phyloP scores from a whole-genome alignment of 108 stramenopile species.

The Bacterosira constricta region DNA sequence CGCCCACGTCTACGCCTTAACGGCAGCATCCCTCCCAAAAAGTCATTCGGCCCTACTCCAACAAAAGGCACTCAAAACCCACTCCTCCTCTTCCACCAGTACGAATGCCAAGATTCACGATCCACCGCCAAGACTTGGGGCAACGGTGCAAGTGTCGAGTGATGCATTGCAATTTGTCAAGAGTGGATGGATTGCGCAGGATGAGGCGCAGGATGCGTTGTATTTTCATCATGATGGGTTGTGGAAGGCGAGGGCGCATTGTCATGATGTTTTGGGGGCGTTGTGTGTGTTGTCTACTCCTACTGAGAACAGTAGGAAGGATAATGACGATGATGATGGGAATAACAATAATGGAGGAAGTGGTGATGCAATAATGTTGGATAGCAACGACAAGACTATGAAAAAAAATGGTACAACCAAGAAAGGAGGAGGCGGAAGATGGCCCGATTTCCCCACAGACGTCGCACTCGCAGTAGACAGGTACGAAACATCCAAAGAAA shows the following conservation, averaged over 20 bases:
- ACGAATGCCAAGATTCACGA: conserved; percentile 26
- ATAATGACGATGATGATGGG: conserved; percentile 8
- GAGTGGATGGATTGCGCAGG: conserved; percentile 68
- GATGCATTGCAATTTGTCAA: conserved; percentile 70
- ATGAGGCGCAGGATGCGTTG: conserved; percentile 88
- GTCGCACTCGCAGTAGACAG: conserved; percentile 66
- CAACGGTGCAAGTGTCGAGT: conserved; percentile 52
- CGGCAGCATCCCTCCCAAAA: conserved; percentile 52
- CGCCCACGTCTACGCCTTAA: conserved; percentile 72
- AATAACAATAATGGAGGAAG: not conserved
- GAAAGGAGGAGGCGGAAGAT: conserved; percentile 41
- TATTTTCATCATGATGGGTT: conserved; percentile 86
- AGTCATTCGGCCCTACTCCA: conserved; percentile 2
- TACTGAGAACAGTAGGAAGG: not conserved
- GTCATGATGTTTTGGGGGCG: conserved; percentile 81
- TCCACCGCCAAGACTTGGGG: conserved; percentile 20
- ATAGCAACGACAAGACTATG: not conserved
- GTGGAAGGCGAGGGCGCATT: conserved; percentile 60
- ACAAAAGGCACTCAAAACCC: not conserved
- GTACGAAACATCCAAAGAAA: conserved; percentile 64
- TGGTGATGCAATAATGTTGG: not conserved
- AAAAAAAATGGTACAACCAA: too few relatives aligned
- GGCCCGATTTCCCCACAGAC: conserved; percentile 79
- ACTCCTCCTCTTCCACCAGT: not conserved
- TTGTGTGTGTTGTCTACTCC: conserved; percentile 53